These are phyloP conservation scores for Straminergon stramineum DNA, from an alignment of 225 moss, liverwort and hornwort species.

Conservation along the genomic window DNA sequence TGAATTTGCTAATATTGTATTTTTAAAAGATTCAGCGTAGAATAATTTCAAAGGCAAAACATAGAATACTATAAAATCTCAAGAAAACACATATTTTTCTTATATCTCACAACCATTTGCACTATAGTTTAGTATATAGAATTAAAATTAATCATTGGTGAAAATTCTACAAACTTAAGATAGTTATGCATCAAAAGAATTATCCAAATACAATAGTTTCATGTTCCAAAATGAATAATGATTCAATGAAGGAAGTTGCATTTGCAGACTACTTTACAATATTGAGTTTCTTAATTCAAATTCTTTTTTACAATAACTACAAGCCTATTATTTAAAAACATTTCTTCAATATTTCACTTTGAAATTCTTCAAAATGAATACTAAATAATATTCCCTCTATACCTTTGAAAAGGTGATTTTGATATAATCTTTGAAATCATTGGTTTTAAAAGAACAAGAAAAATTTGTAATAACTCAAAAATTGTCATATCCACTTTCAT, in stretches of 20 bases:
- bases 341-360: neutral
- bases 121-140: no score
- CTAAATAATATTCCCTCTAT: accelerated
- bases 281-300: neutral
- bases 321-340: neutral
- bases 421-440: neutral
- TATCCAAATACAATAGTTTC: neutral
- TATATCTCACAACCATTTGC: neutral
- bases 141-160: no score
- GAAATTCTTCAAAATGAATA: accelerated
- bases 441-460: accelerated
- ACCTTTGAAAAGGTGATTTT: no score
- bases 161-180: neutral
- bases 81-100: accelerated
- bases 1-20: neutral
- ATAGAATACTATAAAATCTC: neutral
- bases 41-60: neutral
- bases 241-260: neutral
- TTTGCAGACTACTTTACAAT: neutral
- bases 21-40: accelerated
- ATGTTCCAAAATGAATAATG: neutral
- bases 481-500: neutral
- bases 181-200: no score
- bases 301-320: neutral
- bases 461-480: neutral